Evolutionary conservation across 2,329 filamentous ascomycete genomes (phyloP), one percentile per base, ranked within the genome.

Genomic region (Claviceps quebecensis): DNA sequence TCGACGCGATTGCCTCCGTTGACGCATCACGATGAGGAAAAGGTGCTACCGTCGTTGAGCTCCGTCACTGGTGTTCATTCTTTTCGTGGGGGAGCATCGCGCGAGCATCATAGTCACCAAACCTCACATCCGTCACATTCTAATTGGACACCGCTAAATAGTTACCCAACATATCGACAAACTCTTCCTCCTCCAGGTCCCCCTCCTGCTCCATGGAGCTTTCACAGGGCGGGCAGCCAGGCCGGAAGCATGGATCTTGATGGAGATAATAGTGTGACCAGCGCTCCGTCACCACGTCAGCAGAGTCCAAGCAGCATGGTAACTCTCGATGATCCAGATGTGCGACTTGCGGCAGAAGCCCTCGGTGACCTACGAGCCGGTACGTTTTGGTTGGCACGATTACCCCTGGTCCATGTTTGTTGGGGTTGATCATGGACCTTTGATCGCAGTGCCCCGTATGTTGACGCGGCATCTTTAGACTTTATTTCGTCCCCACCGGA

Each of bases 271-370:
- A 69, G 69, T 54, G 66, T 66, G 50, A 55, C 62, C 39, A 72
- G 41, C n/a, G 64, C 69, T 36, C 64, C 69, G 7, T 76, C 74
- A 3, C 71, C 75, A 13, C 73, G 75, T 49, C 50, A 45, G 17
- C 63, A 63, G n/a, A 65, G 69, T 39, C 59, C 65, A 14, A 71
- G 72, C 55, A 79, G 74, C 53, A 74, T 51, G 39, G 49, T 81
- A 47, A 80, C 70, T 53, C 64, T 84, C 29, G 81, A 84, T 59
- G 81, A 84, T 56, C 80, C 81, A 2, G 80, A 84, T 59, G 81
- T 85, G 38, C 74, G 80, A 43, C 71, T 84, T 58, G 86, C 86
- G 23, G 86, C 86, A 34, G 84, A 89, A 65, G 86, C 86, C 7
- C 70, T 90, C 14, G 84, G 85, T 47, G 83, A 87, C 58, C 72